Evolutionary conservation across 257 asterid genomes (phyloP).

Genomic region (Datura wrightii): DNA sequence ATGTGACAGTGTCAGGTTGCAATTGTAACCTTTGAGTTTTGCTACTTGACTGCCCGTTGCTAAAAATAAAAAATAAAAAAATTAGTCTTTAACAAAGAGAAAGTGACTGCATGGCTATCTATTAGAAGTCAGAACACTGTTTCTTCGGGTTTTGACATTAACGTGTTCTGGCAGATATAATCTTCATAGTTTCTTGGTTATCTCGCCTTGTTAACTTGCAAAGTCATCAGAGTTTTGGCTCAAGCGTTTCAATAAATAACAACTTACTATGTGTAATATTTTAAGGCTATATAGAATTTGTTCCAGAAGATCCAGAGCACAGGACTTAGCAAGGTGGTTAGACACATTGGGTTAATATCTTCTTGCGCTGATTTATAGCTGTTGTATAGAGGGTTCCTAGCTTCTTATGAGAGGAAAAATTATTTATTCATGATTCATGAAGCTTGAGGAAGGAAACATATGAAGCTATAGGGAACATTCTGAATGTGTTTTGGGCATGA

Average conservation of each 20-base stretch:
- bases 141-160: not conserved
- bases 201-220: not conserved
- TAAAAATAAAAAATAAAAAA: too few relatives aligned
- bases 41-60: too few relatives aligned
- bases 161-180: not conserved
- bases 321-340: not conserved
- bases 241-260: not conserved
- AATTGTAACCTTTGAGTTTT: too few relatives aligned
- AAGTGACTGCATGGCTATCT: too few relatives aligned
- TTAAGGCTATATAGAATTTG: not conserved
- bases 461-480: not conserved
- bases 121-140: too few relatives aligned
- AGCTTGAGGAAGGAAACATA: not conserved
- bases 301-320: not conserved
- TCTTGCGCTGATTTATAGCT: not conserved
- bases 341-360: not conserved
- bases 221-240: not conserved
- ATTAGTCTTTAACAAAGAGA: too few relatives aligned
- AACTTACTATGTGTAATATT: not conserved
- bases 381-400: not conserved
- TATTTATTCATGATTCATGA: constrained; percentile 8
- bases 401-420: not conserved
- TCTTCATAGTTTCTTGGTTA: not conserved
- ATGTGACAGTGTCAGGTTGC: too few relatives aligned
- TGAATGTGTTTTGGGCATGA: not conserved